Evolutionary conservation across 1,284 basidiomycete genomes (phyloP), one percentile per base, ranked within the genome.

Genomic region (Wallemia ichthyophaga): DNA sequence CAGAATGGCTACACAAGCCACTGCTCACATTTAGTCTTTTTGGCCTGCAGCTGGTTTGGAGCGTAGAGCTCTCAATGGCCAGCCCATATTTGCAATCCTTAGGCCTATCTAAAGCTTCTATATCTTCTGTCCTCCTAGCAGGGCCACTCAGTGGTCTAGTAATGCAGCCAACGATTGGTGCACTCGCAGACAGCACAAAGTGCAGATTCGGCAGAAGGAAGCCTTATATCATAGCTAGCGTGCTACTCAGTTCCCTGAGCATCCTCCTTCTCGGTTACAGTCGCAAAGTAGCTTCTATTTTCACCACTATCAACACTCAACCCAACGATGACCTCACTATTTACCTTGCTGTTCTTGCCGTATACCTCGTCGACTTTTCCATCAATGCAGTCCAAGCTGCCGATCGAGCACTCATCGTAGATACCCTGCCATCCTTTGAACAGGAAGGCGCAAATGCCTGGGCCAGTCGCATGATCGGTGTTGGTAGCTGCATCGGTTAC

Each of bases 391-490:
- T 72, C 21, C 70, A 71, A 69, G 69, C 69, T 15, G 69, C 70
- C 1, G 72, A 73, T 64, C 66, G 72, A 59, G 72, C 72, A 5
- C 62, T 73, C 53, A 67, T 71, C 31, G 72, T 73, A 26, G 76
- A 78, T 64, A 72, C 74, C 1, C 65, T 77, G 0, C 69, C 73
- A 2, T 73, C 82, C 0, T 69, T 75, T 0, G 74, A 80, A 57
- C 92, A 96, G 68, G 80, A 87, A 7, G 74, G 78, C 23, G 91
- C 83, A 0, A 95, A 91, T 68, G 92, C 91, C 0, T 98, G 92
- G 91, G 89, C 86, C 1, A 86, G 86, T 0, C 75, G 84, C 24
- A 87, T 95, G 82, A 73, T 82, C 58, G 83, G 83, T 0, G 66
- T 85, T 32, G 87, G 86, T 5, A 80, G 81, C 61, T 81, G 89